A percentile compares a stretch with the other conserved stretches of the same genome.
Conservation (phyloP, 2,329 filamentous ascomycete species). For the Aspergillus sp. region DNA sequence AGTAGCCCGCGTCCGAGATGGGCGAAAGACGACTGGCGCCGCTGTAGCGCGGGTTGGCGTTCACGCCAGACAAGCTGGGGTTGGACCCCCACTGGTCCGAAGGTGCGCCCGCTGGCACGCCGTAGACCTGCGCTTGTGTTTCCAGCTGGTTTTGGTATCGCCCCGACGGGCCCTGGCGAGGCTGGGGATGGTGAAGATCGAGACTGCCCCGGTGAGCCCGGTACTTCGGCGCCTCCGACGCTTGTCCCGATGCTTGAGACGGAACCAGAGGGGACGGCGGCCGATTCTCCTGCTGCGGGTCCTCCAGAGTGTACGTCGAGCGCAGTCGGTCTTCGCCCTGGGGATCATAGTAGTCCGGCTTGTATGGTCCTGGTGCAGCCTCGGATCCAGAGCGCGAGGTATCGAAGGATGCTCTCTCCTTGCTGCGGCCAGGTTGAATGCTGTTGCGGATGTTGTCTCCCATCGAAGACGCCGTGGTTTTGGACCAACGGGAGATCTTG, state of each 20-base stretch:
- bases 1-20: conserved; percentile 50
- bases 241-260: conserved; percentile 55
- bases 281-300: conserved; percentile 46
- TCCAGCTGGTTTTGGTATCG: conserved; percentile 65
- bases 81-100: conserved; percentile 52
- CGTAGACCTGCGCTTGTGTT: conserved; percentile 60
- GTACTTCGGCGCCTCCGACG: conserved; percentile 63
- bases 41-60: conserved; percentile 38
- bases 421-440: conserved; percentile 51
- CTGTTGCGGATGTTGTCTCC: conserved; percentile 75
- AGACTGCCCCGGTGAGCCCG: conserved; percentile 65
- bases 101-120: conserved; percentile 13
- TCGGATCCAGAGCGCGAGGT: conserved; percentile 78
- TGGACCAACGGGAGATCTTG: conserved; percentile 96
- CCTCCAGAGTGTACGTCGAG: conserved; percentile 46
- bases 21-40: conserved; percentile 47
- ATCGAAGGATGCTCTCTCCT: conserved; percentile 64
- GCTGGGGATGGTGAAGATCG: conserved; percentile 66
- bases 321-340: conserved; percentile 49
- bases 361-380: conserved; percentile 64
- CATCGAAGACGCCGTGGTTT: conserved; percentile 88
- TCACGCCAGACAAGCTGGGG: conserved; percentile 40
- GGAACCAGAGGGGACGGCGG: conserved; percentile 65
- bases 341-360: conserved; percentile 48
- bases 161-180: conserved; percentile 62